Conservation (phyloP, 2,329 filamentous ascomycete genomes). For the Aspergillus pseudonomiae region DNA sequence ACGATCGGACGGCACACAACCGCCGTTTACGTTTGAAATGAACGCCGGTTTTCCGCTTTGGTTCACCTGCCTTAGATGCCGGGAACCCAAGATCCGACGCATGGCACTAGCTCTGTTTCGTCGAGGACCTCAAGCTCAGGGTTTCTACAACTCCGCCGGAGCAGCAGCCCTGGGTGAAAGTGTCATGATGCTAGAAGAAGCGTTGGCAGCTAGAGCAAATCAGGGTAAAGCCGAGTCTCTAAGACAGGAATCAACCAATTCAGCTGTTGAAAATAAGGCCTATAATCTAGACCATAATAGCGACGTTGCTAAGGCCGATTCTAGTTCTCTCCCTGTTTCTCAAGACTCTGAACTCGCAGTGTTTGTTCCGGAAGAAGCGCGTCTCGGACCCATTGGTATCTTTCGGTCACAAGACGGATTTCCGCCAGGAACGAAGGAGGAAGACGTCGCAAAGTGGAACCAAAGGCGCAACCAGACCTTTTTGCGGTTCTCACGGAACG, state of each 20-base stretch:
- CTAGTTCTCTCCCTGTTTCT: not conserved
- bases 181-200: constrained; percentile 37
- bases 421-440: constrained; percentile 8
- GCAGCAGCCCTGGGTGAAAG: constrained; percentile 6
- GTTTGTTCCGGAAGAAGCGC: constrained; percentile 23
- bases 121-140: constrained; percentile 10
- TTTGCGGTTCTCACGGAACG: constrained; percentile 26
- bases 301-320: not conserved
- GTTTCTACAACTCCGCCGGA: constrained; percentile 8
- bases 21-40: constrained; percentile 16
- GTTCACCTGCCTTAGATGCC: constrained; percentile 12
- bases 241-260: not conserved
- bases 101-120: constrained; percentile 7
- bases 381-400: constrained; percentile 28
- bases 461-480: constrained; percentile 22
- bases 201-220: constrained; percentile 5
- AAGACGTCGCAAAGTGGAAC: constrained; percentile 27
- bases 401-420: constrained; percentile 21
- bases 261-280: not conserved
- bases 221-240: not conserved
- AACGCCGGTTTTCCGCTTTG: constrained; percentile 9
- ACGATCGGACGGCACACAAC: constrained; percentile 12
- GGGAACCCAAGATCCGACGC: constrained; percentile 6
- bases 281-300: not conserved
- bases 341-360: not conserved